Percentiles rank a stretch among this genome's conserved stretches.
Conservation (phyloP, 805 yeast species). For the Saturnispora gosingensis region DNA sequence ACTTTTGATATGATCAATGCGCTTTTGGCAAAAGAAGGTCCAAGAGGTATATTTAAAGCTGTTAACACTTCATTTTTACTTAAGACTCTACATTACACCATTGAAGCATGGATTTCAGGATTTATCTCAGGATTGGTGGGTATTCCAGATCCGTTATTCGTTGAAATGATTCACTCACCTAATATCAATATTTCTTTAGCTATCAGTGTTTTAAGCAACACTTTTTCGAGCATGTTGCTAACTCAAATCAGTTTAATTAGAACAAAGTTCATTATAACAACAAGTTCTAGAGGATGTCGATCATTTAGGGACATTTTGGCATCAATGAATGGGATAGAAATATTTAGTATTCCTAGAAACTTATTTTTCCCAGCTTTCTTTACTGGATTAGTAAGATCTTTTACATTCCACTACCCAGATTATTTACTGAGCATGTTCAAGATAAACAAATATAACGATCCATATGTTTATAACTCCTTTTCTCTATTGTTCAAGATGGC, state of each 20-base stretch:
- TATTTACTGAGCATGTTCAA: constrained; percentile 54
- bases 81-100: constrained; percentile 61
- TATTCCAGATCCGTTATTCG: constrained; percentile 82
- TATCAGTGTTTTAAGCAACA: constrained; percentile 61
- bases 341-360: constrained; percentile 44
- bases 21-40: constrained; percentile 60
- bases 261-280: constrained; percentile 62
- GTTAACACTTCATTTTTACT: constrained; percentile 72
- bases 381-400: constrained; percentile 22
- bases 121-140: constrained; percentile 71
- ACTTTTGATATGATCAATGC: constrained; percentile 59
- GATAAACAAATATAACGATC: constrained; percentile 58
- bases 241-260: constrained; percentile 79
- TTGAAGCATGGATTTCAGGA: constrained; percentile 90
- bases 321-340: constrained; percentile 33
- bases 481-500: constrained; percentile 52
- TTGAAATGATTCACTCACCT: constrained; percentile 72
- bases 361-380: constrained; percentile 56
- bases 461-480: constrained; percentile 47
- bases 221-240: constrained; percentile 60
- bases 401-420: constrained; percentile 30
- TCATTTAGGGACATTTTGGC: constrained; percentile 65
- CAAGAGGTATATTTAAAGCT: constrained; percentile 62
- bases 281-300: constrained; percentile 36
- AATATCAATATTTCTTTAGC: constrained; percentile 62